Percentiles rank a stretch among this genome's conserved stretches.
These are phyloP conservation scores for Mucor lusitanicus DNA, from an alignment of 371 early-diverging fungal species.

Conservation along the genomic window DNA sequence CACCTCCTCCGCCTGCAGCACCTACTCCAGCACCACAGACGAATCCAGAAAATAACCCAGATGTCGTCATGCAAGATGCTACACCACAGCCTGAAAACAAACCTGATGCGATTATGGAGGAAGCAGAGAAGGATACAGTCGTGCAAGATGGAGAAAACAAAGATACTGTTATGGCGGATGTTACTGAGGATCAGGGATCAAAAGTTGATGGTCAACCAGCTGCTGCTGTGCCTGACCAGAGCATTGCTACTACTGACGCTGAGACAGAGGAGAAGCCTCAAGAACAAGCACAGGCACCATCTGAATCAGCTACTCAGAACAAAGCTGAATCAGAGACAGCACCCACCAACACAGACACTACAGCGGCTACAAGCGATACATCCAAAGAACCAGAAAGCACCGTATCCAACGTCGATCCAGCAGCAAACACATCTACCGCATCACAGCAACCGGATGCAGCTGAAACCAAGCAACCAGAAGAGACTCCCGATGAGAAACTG, in stretches of 20 bases:
- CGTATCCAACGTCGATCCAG: not conserved
- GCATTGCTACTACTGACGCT: not conserved
- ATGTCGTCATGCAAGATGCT: not conserved
- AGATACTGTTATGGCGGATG: not conserved
- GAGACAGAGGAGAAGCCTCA: not conserved
- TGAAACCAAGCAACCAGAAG: not conserved
- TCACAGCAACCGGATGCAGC: not conserved
- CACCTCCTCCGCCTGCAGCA: not conserved
- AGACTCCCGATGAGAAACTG: constrained; percentile 3
- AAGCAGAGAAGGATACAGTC: not conserved
- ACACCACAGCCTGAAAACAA: not conserved
- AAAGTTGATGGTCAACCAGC: not conserved
- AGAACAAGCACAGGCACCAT: not conserved
- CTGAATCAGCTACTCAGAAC: not conserved
- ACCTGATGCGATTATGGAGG: not conserved
- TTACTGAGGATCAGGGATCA: not conserved
- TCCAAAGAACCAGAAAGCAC: not conserved
- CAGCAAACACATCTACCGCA: not conserved
- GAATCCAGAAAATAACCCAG: not conserved
- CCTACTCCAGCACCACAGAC: not conserved
- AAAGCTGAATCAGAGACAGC: not conserved
- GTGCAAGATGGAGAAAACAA: not conserved
- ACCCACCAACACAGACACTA: not conserved
- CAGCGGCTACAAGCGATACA: not conserved
- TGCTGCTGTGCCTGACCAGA: not conserved